Evolutionary conservation across 306 rosid genomes (phyloP), one percentile per base, ranked within the genome.

Genomic region (Hippophae gyantsensis): DNA sequence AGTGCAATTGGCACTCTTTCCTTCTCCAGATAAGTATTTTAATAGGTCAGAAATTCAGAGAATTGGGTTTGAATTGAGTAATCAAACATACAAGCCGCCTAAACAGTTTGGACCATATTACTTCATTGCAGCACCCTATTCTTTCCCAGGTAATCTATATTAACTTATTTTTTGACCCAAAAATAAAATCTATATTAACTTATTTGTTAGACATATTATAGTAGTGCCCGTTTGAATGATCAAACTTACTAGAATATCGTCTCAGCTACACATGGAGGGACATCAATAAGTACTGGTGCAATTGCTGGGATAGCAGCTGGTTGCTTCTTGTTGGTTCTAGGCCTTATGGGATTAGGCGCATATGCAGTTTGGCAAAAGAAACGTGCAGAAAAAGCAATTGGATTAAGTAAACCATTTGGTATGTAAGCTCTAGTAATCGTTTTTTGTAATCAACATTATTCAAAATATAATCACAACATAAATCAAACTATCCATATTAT

Each of bases 1-100:
- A 72, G 52, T 86, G 64, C 81, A 86, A 8, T 62, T 92, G 44
- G 87, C 81, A 38, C 95, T 93, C 66, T 93, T 93, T 71, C 97
- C 97, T 13, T 72, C 95, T 23, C 25, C 71, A 2, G 95, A 84
- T 48, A 56, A 63, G 48, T 62, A 76, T 57, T 93, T 93, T 66
- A 93, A 75, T 51, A 69, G 95, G 68, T 75, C 90, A 9, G 94
- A 85, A 50, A 63, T 93, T 73, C 79, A 69, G 61, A 84, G 95
- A 73, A 76, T 93, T 54, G 99, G 99, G 60, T 93, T 86, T 73
- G 69, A 76, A 7, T 42, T 93, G 81, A 84, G 78, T 65, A 82
- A 82, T 62, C 99, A 93, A 82, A 88, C 84, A 14, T 85, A 78
- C 78, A 88, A 88, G 79, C 99, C 95, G 23, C 99, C 99, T 1